A percentile compares a stretch with the other conserved stretches of the same genome.
These are phyloP conservation scores for Pachysolen tannophilus DNA, from an alignment of 805 yeast genomes.

Conservation along the genomic window DNA sequence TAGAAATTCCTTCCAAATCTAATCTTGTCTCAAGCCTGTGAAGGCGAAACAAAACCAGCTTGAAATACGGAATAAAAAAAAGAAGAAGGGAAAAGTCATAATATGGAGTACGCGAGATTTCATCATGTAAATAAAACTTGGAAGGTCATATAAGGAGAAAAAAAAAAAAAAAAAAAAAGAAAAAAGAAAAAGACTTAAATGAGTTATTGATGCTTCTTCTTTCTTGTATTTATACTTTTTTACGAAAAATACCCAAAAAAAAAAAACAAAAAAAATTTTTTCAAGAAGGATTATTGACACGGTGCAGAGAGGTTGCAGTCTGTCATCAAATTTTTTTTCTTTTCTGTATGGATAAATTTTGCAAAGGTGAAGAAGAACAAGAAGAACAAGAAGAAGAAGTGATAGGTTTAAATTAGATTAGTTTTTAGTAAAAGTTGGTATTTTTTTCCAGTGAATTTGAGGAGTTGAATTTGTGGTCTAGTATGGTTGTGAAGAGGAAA, in stretches of 20 bases:
- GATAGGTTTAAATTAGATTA: not conserved
- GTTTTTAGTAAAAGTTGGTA: no score
- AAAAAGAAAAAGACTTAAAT: no score
- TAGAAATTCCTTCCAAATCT: not conserved
- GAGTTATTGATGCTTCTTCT: no score
- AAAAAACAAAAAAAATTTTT: constrained; percentile 12
- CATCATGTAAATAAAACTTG: constrained; percentile 60
- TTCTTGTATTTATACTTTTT: no score
- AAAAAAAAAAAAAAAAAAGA: constrained; percentile 17
- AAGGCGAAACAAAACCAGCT: not conserved
- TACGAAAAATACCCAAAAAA: no score
- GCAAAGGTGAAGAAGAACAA: constrained; percentile 7
- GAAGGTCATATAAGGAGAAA: constrained; percentile 45
- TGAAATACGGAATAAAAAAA: not conserved
- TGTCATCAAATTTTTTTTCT: not conserved
- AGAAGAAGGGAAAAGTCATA: not conserved
- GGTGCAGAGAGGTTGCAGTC: no score
- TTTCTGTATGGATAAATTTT: not conserved
- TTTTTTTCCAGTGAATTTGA: not conserved
- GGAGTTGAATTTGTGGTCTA: not conserved
- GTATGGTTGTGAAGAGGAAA: not conserved
- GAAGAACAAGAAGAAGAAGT: not conserved
- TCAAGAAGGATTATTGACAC: no score
- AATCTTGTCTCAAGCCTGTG: constrained; percentile 1
- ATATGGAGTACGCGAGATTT: constrained; percentile 28